Conservation (phyloP, 2,329 filamentous ascomycete genomes). For the Seiridium unicorne region DNA sequence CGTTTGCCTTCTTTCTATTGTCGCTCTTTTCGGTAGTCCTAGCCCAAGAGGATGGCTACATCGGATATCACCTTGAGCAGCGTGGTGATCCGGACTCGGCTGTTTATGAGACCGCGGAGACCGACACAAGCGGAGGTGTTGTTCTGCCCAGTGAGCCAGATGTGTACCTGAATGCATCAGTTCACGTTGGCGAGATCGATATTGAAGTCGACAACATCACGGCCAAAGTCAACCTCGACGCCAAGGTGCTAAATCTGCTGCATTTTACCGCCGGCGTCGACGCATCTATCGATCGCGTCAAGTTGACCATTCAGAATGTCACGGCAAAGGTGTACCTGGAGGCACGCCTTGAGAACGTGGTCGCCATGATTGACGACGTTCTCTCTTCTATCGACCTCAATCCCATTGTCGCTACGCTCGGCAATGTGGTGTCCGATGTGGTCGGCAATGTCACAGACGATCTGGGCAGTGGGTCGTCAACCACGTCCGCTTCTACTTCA, state of each 20-base stretch:
- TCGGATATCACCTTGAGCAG: constrained; percentile 52
- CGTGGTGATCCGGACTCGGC: constrained; percentile 48
- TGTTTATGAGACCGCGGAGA: constrained; percentile 57
- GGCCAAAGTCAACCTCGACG: constrained; percentile 59
- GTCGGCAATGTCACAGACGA: constrained; percentile 39
- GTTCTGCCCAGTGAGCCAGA: constrained; percentile 49
- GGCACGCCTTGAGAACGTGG: constrained; percentile 58
- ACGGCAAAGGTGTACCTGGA: constrained; percentile 58
- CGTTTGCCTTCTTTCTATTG: constrained; percentile 27
- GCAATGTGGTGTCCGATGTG: constrained; percentile 45
- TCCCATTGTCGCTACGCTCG: constrained; percentile 55
- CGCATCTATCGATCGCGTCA: constrained; percentile 54
- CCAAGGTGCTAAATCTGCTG: constrained; percentile 56
- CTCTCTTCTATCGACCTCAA: constrained; percentile 60
- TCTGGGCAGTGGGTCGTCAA: constrained; percentile 22
- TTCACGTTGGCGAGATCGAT: constrained; percentile 56
- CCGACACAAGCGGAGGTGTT: constrained; percentile 45
- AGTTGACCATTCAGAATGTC: constrained; percentile 56
- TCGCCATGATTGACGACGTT: constrained; percentile 58
- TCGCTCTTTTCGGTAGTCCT: constrained; percentile 16
- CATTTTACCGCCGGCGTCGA: constrained; percentile 62
- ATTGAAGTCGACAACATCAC: constrained; percentile 59
- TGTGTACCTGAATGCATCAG: constrained; percentile 58
- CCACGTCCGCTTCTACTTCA: constrained; percentile 14
- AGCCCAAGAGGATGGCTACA: constrained; percentile 44